These are phyloP conservation scores for Aspergillus indologenus DNA, from an alignment of 495 filamentous ascomycete species.

Conservation along the genomic window DNA sequence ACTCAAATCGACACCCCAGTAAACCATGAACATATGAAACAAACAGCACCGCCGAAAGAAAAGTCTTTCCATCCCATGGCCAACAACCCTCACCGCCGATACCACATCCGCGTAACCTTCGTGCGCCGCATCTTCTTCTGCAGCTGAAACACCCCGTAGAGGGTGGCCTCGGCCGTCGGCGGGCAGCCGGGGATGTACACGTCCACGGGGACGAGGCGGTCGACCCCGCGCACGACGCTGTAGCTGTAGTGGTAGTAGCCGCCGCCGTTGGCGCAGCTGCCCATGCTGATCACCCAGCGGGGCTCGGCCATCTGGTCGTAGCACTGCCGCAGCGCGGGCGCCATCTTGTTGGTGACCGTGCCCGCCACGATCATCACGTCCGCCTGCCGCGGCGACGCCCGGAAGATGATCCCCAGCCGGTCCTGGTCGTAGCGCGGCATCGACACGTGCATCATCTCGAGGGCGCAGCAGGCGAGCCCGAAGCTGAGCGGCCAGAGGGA, in stretches of 20 bases:
- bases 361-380: constrained; percentile 96
- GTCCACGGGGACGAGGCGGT: constrained; percentile 88
- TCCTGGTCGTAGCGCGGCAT: constrained; percentile 94
- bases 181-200: constrained; percentile 92
- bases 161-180: constrained; percentile 81
- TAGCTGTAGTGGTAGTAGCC: constrained; percentile 96
- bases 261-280: constrained; percentile 86
- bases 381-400: constrained; percentile 84
- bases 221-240: constrained; percentile 80
- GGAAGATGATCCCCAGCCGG: constrained; percentile 89
- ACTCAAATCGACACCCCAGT: too few species aligned
- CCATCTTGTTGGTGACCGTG: constrained; percentile 95
- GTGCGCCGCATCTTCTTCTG: constrained; percentile 87
- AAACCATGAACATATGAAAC: too few species aligned
- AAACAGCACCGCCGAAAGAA: too few species aligned
- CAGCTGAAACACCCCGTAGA: constrained; percentile 83
- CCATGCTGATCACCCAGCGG: constrained; percentile 90
- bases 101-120: constrained; percentile 45
- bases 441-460: constrained; percentile 96
- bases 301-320: constrained; percentile 97
- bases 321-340: constrained; percentile 80
- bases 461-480: constrained; percentile 85
- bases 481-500: constrained; percentile 95
- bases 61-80: too few species aligned
- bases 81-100: constrained; percentile 22